A percentile compares a stretch with the other conserved stretches of the same genome.
phyloP scores from a whole-genome alignment of 2,329 filamentous ascomycete species.

The Neofusicoccum kwambonambiense region DNA sequence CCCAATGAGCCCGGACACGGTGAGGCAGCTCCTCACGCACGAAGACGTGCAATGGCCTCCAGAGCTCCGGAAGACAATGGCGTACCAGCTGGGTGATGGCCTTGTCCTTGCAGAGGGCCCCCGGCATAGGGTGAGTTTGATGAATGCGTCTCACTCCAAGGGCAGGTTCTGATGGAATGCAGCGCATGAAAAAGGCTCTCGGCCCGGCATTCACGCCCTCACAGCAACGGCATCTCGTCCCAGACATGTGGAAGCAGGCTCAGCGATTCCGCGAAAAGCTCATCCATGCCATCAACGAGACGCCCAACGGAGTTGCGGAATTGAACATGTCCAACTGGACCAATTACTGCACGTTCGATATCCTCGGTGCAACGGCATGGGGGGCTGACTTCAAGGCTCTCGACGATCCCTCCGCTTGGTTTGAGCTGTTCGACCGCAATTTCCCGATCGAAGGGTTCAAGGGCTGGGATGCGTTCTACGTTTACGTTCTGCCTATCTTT shows the following conservation, averaged over 20 bases:
- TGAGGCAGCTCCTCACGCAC: neutral
- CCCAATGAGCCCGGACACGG: neutral
- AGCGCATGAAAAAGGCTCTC: slow-evolving; percentile 6
- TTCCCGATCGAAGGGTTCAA: neutral
- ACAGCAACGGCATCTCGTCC: neutral
- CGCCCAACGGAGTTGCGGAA: neutral
- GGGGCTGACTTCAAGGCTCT: neutral
- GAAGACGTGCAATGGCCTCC: neutral
- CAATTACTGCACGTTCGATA: slow-evolving; percentile 2
- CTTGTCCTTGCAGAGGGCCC: slow-evolving; percentile 46
- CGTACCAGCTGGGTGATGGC: slow-evolving; percentile 39
- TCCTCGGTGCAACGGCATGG: neutral
- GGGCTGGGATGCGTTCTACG: slow-evolving; percentile 2
- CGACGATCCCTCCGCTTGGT: neutral
- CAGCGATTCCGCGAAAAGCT: neutral
- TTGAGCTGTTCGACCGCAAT: neutral
- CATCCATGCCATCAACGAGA: neutral
- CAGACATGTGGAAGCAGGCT: slow-evolving; percentile 3
- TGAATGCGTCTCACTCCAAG: no score
- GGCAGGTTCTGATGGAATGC: neutral
- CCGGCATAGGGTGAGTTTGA: slow-evolving; percentile 37
- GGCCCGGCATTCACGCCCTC: neutral
- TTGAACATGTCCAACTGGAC: slow-evolving; percentile 1
- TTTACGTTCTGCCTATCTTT: neutral
- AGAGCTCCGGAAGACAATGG: neutral